phyloP scores from a whole-genome alignment of 345 rosid species.

The Melaleuca alternifolia region DNA sequence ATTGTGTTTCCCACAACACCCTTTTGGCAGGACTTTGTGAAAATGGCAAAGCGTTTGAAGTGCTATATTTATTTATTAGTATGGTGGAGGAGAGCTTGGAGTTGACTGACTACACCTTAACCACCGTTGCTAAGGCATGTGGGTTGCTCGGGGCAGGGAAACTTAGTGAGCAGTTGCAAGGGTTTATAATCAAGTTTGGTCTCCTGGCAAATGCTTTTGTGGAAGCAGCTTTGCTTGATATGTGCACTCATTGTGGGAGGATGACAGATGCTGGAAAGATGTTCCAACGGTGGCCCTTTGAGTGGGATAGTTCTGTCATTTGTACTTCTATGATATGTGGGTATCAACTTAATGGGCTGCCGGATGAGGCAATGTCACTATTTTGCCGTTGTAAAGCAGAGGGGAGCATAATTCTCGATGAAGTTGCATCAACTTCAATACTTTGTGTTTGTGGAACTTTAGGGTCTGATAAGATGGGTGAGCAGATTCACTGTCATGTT shows the following conservation, averaged over 20 bases:
- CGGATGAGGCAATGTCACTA: conserved; percentile 49
- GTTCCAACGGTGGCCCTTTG: conserved; percentile 36
- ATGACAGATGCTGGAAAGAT: conserved; percentile 65
- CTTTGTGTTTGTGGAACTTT: conserved; percentile 64
- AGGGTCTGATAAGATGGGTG: conserved; percentile 58
- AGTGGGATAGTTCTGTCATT: conserved; percentile 26
- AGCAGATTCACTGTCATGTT: conserved; percentile 54
- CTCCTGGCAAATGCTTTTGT: conserved; percentile 38
- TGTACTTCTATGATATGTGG: conserved; percentile 67
- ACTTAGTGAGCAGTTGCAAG: conserved; percentile 64
- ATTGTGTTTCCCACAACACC: conserved; percentile 42
- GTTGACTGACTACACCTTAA: conserved; percentile 52
- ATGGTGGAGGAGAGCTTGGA: conserved; percentile 48
- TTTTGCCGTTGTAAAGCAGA: conserved; percentile 25
- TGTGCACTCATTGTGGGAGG: conserved; percentile 73
- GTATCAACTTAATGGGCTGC: conserved; percentile 57
- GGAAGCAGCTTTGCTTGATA: conserved; percentile 62
- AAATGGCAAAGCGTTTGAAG: conserved; percentile 43
- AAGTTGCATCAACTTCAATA: conserved; percentile 39
- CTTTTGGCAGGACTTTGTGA: conserved; percentile 60
- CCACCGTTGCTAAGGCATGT: conserved; percentile 53
- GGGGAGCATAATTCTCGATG: conserved; percentile 43
- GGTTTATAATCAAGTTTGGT: conserved; percentile 57
- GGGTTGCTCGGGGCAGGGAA: conserved; percentile 30
- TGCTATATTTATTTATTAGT: conserved; percentile 30